Base-by-base conservation (phyloP, 371 early-diverging fungal species). In the Mucor irregularis region DNA sequence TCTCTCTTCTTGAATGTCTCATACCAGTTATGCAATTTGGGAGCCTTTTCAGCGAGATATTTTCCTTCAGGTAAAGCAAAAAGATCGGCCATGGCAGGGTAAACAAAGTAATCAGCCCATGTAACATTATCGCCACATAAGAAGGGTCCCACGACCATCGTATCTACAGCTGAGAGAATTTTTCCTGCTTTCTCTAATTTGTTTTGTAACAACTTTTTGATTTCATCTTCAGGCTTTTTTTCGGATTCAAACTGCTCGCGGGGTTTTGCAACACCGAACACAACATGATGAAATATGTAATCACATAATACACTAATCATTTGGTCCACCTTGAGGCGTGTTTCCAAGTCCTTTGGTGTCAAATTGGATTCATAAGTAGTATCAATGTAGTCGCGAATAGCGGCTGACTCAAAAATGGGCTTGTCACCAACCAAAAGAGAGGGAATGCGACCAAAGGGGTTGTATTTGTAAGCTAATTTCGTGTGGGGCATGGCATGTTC, bases 71-170 rank as follows among this genome's bases (percentile, higher is more conserved):
- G 71, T 24, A 64, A 11, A 21, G 62, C 44, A 37, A 56, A 71
- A 5, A 71, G 22, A 50, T 71, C 71, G 5, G 71, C 69, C 26
- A 69, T 48, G n/a, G 55, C 49, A 11, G 75, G 75, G 43, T 56
- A 74, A 22, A 74, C 45, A 40, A 63, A 71, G 21, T 64, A 61
- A 42, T 74, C 75, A 3, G 75, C 75, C 75, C 75, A 74, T 25
- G 75, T 66, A 19, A 74, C 16, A 13, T 55, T 19, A 2, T 53
- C 38, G 5, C 71, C 71, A 45, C 66, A 66, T 14, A 71, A 54
- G 25, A 55, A 71, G 7, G 53, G 35, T 9, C 56, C 40, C 5
- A 52, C 26, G 14, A 65, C 30, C 21, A 55, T 43, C 8, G 25
- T 29, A 11, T 62, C 68, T 0, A 62, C 31, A 1, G 53, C 48